A percentile compares a stretch with the other conserved stretches of the same genome.
These are phyloP conservation scores for Fraxinus platypoda DNA, from an alignment of 305 asterid genomes.

Conservation along the genomic window DNA sequence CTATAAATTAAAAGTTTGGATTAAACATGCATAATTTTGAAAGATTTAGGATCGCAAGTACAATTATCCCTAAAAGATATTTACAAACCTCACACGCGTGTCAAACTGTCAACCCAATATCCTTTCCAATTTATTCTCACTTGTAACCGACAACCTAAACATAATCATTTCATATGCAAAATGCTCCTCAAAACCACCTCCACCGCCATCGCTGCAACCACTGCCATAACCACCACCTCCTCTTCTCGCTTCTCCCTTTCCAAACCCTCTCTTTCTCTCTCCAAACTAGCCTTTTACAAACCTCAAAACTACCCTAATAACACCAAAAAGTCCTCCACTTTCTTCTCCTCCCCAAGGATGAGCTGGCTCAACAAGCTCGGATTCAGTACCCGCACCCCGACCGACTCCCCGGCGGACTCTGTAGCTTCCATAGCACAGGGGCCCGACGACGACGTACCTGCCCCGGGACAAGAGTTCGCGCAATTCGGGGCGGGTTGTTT, in stretches of 20 bases:
- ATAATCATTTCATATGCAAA: conserved; percentile 13
- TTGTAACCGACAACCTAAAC: conserved; percentile 15
- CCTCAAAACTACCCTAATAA: conserved; percentile 26
- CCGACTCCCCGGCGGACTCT: conserved; percentile 49
- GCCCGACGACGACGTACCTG: conserved; percentile 69
- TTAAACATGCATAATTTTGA: neutral
- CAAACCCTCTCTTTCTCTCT: conserved; percentile 30
- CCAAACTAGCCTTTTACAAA: conserved; percentile 32
- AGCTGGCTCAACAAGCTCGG: conserved; percentile 77
- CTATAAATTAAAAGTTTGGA: neutral
- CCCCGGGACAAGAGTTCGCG: conserved; percentile 71
- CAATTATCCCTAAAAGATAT: neutral
- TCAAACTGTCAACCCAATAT: neutral
- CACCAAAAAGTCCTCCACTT: conserved; percentile 28
- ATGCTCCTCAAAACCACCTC: conserved; percentile 54
- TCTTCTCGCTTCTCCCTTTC: conserved; percentile 35
- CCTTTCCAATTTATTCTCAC: neutral
- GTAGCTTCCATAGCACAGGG: conserved; percentile 61
- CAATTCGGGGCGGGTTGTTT: conserved; percentile 98
- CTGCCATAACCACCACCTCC: conserved; percentile 18
- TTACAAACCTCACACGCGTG: neutral
- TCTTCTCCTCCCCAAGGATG: conserved; percentile 40
- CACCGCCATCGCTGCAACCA: conserved; percentile 21
- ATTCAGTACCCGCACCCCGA: conserved; percentile 57
- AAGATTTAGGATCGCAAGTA: neutral